Base-by-base conservation (phyloP, 306 rosid genomes). In the Prunus salicina region DNA sequence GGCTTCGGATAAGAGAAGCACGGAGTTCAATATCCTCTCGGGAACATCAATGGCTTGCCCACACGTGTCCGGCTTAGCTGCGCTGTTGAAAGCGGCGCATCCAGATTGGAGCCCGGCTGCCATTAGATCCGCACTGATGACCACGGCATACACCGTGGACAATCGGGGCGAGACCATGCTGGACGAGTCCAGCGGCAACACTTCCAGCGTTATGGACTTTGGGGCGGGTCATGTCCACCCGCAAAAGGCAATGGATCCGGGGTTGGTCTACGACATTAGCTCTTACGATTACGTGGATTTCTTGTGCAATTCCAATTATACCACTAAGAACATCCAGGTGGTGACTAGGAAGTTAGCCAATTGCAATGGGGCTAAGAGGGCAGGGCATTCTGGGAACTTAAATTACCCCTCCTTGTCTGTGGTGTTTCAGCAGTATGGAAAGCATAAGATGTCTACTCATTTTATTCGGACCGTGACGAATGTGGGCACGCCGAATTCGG, bases 21-120 rank as follows among this genome's bases (percentile, higher is more conserved):
- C 97, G 0, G 96, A 91, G 80, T 93, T 93, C 25, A 93, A 93
- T 65, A 93, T 93, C 12, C 93, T 93, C 13, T 91, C 97, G 0
- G 98, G 98, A 10, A 93, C 98, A 5, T 93, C 98, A 41, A 93
- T 93, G 98, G 98, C 98, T 30, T 93, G 98, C 24, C 98, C 98
- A 52, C 98, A 93, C 51, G 96, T 93, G 50, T 91, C 96, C 0
- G 98, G 98, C 19, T 82, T 91, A 74, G 98, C 88, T 5, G 98
- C 98, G 3, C 75, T 93, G 90, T 74, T 93, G 45, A 93, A 93
- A 81, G 98, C 98, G 0, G 96, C 96, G 1, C 98, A 93, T 60
- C 98, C 98, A 0, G 92, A 86, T 41, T 93, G 98, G 98, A 89
- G 93, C 79, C 93, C 97, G 0, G 96, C 98, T 7, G 92, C 96